Evolutionary conservation across 768 basidiomycete species (phyloP).

Genomic region (Leucocoprinus sp.): DNA sequence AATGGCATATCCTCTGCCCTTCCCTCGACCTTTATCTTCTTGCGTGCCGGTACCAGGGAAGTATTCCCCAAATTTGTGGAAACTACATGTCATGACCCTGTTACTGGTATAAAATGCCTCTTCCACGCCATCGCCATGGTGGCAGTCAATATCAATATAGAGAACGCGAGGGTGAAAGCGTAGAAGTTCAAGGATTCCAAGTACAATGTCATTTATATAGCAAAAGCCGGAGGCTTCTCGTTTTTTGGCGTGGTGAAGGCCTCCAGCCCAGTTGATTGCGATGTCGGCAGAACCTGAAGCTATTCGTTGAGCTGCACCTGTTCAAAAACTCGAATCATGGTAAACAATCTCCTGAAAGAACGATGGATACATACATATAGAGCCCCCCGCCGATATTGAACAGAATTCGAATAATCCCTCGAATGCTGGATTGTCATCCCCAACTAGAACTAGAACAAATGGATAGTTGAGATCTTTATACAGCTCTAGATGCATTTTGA

Average conservation of each 20-base stretch:
- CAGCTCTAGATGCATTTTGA: neutral
- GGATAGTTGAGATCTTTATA: neutral
- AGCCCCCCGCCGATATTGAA: slow-evolving; percentile 92
- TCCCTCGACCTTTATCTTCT: slow-evolving; percentile 76
- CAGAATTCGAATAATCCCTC: slow-evolving; percentile 97
- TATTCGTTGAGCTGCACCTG: slow-evolving; percentile 76
- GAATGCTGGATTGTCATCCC: slow-evolving; percentile 95
- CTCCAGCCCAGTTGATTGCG: slow-evolving; percentile 96
- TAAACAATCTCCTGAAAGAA: neutral
- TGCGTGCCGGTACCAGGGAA: slow-evolving; percentile 86
- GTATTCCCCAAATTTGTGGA: slow-evolving; percentile 96
- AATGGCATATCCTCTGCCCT: slow-evolving; percentile 80
- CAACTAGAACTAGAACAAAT: slow-evolving; percentile 51
- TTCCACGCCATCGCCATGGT: slow-evolving; percentile 98
- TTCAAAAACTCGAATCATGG: neutral
- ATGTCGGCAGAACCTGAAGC: slow-evolving; percentile 83
- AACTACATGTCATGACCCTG: slow-evolving; percentile 93
- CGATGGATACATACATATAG: slow-evolving; percentile 54
- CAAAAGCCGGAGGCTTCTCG: slow-evolving; percentile 97
- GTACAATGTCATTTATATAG: slow-evolving; percentile 97
- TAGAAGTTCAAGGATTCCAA: slow-evolving; percentile 89
- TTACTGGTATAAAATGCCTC: slow-evolving; percentile 98
- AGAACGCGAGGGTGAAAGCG: slow-evolving; percentile 79
- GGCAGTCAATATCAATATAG: slow-evolving; percentile 97
- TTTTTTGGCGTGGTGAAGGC: slow-evolving; percentile 99